Evolutionary conservation across 768 basidiomycete species (phyloP).

Genomic region (Lentinula edodes): DNA sequence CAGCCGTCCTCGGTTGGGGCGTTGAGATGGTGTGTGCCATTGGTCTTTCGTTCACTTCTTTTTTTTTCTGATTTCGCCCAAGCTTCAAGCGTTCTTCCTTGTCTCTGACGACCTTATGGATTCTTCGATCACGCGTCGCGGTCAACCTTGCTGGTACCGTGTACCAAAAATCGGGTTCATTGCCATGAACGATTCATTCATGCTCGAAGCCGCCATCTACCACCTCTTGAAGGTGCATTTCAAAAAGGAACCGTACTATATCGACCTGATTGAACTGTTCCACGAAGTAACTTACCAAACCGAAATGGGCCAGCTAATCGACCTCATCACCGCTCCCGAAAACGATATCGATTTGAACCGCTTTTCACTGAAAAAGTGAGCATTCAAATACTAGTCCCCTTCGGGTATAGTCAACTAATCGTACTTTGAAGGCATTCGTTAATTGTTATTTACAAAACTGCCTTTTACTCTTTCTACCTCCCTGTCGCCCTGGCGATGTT

Average conservation of each 20-base stretch:
- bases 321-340: constrained; percentile 93
- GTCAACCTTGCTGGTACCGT: constrained; percentile 94
- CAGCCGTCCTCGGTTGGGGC: constrained; percentile 91
- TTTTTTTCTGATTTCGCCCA: not conserved
- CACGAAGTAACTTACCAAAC: constrained; percentile 89
- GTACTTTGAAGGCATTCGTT: constrained; percentile 61
- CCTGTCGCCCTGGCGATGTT: constrained; percentile 94
- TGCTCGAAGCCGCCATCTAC: constrained; percentile 95
- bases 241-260: constrained; percentile 74
- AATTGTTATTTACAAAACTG: constrained; percentile 97
- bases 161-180: constrained; percentile 62
- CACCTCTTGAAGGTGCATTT: constrained; percentile 85
- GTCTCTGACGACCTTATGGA: constrained; percentile 99
- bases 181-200: constrained; percentile 94
- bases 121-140: constrained; percentile 83
- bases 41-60: not conserved
- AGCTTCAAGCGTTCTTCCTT: constrained; percentile 98
- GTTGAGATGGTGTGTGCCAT: constrained; percentile 81
- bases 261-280: constrained; percentile 87
- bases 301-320: constrained; percentile 94
- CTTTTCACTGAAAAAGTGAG: constrained; percentile 82
- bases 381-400: not conserved
- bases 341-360: constrained; percentile 79
- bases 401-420: not conserved
- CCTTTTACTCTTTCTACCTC: constrained; percentile 98